phyloP scores from a whole-genome alignment of 202 grass and related monocot species.

The Panicum virgatum region DNA sequence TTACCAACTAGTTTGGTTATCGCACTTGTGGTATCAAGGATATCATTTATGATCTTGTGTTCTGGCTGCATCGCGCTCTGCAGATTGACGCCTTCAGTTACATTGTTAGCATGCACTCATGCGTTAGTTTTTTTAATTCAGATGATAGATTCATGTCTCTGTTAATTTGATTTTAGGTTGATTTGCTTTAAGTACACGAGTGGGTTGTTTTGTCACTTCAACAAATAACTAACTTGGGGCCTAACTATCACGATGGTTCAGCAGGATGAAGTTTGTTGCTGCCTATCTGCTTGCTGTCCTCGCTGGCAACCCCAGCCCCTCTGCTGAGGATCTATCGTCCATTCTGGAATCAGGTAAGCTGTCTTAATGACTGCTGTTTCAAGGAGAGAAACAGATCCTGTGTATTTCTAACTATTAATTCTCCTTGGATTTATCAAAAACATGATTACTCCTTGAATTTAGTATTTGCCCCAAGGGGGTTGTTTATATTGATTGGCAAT shows the following conservation, averaged over 20 bases:
- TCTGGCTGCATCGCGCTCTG: neutral
- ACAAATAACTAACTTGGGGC: neutral
- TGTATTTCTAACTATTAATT: neutral
- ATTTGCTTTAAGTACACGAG: neutral
- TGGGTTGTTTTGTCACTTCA: neutral
- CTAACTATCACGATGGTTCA: neutral
- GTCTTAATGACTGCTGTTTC: neutral
- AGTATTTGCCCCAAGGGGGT: too few species aligned
- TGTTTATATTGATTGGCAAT: neutral
- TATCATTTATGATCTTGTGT: neutral
- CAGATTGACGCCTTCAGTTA: neutral
- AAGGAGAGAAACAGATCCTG: neutral
- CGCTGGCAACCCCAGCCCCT: conserved; percentile 57
- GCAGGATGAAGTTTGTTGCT: conserved; percentile 86
- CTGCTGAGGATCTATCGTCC: conserved; percentile 52
- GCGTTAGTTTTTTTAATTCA: neutral
- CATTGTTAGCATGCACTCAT: neutral
- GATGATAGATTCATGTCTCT: neutral
- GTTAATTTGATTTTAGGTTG: neutral
- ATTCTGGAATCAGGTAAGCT: conserved; percentile 79
- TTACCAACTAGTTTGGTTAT: neutral
- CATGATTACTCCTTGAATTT: neutral
- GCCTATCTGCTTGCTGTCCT: conserved; percentile 76
- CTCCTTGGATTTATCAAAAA: neutral
- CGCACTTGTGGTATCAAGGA: neutral